phyloP scores from a whole-genome alignment of 257 asterid genomes.

The Lycium ferocissimum region DNA sequence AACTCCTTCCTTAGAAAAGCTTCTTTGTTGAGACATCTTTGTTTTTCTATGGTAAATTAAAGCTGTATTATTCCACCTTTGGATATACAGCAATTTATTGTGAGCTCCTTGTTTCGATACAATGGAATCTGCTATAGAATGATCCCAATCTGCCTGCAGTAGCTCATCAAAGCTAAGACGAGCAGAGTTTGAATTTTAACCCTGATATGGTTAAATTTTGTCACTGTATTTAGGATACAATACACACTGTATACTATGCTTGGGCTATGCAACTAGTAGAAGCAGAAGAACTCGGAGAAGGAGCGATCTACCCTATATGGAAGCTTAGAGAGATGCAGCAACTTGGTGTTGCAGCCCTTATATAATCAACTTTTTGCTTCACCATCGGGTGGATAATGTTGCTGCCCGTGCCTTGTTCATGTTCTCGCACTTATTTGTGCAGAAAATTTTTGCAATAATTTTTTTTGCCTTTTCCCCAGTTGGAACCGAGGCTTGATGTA shows the following conservation, averaged over 20 bases:
- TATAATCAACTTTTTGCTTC: slow-evolving; percentile 45
- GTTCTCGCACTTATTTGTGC: slow-evolving; percentile 21
- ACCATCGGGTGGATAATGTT: background rate
- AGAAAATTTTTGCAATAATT: slow-evolving; percentile 22
- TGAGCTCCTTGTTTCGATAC: background rate
- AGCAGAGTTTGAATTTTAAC: background rate
- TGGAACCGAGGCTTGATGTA: background rate
- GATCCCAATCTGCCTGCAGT: background rate
- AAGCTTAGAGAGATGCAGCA: slow-evolving; percentile 96
- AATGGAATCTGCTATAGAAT: background rate
- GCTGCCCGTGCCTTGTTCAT: background rate
- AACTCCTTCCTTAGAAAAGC: background rate
- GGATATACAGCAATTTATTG: background rate
- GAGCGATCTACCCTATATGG: slow-evolving; percentile 76
- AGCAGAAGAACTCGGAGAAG: slow-evolving; percentile 79
- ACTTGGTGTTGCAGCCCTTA: slow-evolving; percentile 83
- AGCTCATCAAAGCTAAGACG: background rate
- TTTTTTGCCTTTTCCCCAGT: background rate
- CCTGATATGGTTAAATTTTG: background rate
- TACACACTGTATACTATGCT: slow-evolving; percentile 85
- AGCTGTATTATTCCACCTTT: background rate
- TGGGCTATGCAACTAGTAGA: slow-evolving; percentile 98
- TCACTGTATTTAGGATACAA: slow-evolving; percentile 68
- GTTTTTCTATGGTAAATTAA: background rate
- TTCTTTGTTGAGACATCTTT: background rate